phyloP scores from a whole-genome alignment of 2,329 filamentous ascomycete species.

The Didymella arachidicola region DNA sequence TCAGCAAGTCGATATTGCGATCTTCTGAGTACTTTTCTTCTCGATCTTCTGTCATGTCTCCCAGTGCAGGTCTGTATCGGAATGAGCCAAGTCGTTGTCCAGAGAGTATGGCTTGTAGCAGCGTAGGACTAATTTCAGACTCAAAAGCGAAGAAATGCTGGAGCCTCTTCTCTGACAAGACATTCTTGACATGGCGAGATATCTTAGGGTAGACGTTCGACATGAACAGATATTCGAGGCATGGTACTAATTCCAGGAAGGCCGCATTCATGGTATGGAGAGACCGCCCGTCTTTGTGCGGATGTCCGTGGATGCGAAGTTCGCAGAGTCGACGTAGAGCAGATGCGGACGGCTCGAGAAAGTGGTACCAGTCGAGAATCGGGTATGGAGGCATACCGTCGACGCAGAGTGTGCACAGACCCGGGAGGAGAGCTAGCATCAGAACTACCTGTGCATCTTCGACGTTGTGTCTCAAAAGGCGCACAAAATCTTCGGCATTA shows the following conservation, averaged over 20 bases:
- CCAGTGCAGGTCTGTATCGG: neutral
- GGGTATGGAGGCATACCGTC: neutral
- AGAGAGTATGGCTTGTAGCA: neutral
- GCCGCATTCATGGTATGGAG: neutral
- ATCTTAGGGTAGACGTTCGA: neutral
- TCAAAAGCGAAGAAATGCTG: neutral
- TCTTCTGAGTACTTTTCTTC: neutral
- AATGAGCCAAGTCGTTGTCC: neutral
- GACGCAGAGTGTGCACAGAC: neutral
- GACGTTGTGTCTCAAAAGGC: neutral
- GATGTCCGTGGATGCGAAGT: neutral
- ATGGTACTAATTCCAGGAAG: neutral
- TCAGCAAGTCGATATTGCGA: neutral
- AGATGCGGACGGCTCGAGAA: neutral
- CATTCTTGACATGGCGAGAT: neutral
- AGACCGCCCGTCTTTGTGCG: no score
- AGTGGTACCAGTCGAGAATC: neutral
- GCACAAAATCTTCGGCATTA: neutral
- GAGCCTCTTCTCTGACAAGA: neutral
- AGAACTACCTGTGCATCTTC: slow-evolving; percentile 8
- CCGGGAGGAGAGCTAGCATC: neutral
- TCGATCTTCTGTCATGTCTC: neutral
- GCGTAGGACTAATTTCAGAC: neutral
- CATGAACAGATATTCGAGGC: neutral
- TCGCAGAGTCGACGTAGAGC: neutral